Percentiles rank a stretch among this genome's conserved stretches.
phyloP scores from a whole-genome alignment of 352 stramenopile species.

The Pythium oligandrum region DNA sequence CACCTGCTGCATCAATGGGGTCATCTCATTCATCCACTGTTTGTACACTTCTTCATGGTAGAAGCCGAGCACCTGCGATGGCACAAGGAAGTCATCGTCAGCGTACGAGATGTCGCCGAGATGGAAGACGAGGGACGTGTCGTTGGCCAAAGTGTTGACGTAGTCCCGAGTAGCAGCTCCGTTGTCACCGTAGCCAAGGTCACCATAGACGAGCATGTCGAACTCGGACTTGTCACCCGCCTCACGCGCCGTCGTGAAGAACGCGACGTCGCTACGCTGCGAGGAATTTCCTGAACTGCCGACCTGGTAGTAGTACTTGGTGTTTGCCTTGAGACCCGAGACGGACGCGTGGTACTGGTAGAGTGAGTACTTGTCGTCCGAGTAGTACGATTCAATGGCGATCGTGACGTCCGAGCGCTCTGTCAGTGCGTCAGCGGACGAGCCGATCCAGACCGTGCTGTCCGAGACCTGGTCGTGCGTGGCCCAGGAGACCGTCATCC shows the following conservation, averaged over 20 bases:
- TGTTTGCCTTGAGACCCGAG: constrained; percentile 20
- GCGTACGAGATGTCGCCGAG: too few relatives aligned
- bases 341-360: constrained; percentile 34
- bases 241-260: constrained; percentile 30
- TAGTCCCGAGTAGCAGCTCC: too few relatives aligned
- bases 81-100: too few relatives aligned
- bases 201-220: constrained; percentile 42
- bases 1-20: too few relatives aligned
- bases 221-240: constrained; percentile 23
- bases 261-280: constrained; percentile 5
- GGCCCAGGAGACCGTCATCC: constrained; percentile 43
- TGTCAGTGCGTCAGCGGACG: constrained; percentile 7
- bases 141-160: too few relatives aligned
- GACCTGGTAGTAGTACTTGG: constrained; percentile 27
- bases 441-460: constrained; percentile 31
- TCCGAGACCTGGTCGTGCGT: constrained; percentile 23
- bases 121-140: too few relatives aligned
- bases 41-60: too few relatives aligned
- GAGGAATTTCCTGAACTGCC: constrained; percentile 1
- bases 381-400: constrained; percentile 25
- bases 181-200: constrained; percentile 16
- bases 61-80: too few relatives aligned
- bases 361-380: constrained; percentile 32
- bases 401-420: constrained; percentile 10
- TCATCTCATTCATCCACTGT: too few relatives aligned